These are phyloP conservation scores for Nicotiana sylvestris DNA, from an alignment of 257 asterid species.

Conservation along the genomic window DNA sequence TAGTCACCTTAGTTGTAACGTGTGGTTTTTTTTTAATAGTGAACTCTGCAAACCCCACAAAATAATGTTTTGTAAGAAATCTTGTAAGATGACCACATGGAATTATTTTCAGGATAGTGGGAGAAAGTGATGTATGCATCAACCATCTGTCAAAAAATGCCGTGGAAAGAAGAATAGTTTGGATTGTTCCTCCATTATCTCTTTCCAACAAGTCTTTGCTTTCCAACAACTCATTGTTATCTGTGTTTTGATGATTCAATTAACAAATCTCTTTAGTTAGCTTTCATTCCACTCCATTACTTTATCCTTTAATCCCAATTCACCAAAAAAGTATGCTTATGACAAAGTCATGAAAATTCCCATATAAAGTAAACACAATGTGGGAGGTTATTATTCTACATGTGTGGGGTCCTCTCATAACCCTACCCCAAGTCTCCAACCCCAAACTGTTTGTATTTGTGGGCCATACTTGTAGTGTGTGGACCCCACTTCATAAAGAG, in stretches of 20 bases:
- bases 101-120: background rate
- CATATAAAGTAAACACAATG: conserved; percentile 10
- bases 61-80: background rate
- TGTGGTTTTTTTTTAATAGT: background rate
- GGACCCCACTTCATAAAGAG: background rate
- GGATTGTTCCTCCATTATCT: conserved; percentile 9
- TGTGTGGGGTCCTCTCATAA: background rate
- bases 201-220: background rate
- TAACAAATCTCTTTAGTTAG: background rate
- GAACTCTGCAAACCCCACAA: background rate
- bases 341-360: conserved; percentile 12
- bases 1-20: background rate
- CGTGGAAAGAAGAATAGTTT: background rate
- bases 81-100: conserved; percentile 10
- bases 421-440: background rate
- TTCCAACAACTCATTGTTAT: background rate
- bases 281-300: conserved; percentile 10
- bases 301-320: background rate
- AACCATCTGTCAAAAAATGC: background rate
- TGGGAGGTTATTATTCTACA: conserved; percentile 5
- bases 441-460: background rate
- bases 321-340: conserved; percentile 3
- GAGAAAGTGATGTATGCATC: conserved; percentile 8
- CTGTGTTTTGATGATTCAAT: background rate
- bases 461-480: background rate